Evolutionary conservation across 768 basidiomycete genomes (phyloP).

Genomic region (Termitomyces sp.): DNA sequence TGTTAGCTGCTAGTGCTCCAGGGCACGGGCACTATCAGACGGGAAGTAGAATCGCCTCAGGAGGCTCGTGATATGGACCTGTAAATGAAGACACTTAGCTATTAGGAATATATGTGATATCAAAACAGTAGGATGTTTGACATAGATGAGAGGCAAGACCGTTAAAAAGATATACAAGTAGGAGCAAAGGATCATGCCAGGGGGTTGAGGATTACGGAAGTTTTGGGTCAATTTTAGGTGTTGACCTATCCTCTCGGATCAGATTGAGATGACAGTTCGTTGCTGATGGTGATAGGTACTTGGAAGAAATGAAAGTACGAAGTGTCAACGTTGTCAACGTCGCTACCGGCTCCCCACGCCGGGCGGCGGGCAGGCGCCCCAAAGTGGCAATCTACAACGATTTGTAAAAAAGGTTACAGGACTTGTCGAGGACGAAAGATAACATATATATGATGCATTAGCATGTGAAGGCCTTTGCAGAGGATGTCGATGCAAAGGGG

Average conservation of each 20-base stretch:
- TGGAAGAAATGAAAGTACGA: neutral
- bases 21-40: neutral
- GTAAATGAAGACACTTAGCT: neutral
- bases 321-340: neutral
- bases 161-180: neutral
- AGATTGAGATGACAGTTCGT: conserved; percentile 4
- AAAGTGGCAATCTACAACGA: neutral
- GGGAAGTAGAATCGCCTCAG: neutral
- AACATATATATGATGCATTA: no score
- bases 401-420: conserved; percentile 8
- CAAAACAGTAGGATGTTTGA: neutral
- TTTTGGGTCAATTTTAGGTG: no score
- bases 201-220: neutral
- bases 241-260: conserved; percentile 7
- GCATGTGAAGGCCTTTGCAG: no score
- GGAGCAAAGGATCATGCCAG: neutral
- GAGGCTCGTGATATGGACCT: no score
- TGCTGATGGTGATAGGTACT: neutral
- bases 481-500: neutral
- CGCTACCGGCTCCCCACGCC: neutral
- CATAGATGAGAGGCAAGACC: neutral
- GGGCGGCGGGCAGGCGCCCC: neutral
- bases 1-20: neutral
- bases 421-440: neutral
- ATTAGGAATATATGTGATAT: neutral